A percentile compares a stretch with the other conserved stretches of the same genome.
These are phyloP conservation scores for Phragmites australis DNA, from an alignment of 176 grass and related monocot genomes.

Conservation along the genomic window DNA sequence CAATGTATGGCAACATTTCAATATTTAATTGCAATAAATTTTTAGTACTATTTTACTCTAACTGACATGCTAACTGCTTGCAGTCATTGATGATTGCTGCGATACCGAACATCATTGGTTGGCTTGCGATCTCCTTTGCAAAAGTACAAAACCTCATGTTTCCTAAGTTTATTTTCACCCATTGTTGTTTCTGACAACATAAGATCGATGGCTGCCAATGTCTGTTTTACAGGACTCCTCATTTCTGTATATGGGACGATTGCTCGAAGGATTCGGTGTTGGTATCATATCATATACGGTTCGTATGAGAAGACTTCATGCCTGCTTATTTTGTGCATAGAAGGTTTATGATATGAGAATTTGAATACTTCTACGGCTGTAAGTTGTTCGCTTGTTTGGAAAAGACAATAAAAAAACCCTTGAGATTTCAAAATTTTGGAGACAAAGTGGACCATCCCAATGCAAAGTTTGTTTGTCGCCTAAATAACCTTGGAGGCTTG, in stretches of 20 bases:
- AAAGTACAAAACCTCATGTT: constrained; percentile 46
- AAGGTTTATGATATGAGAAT: neutral
- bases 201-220: neutral
- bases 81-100: constrained; percentile 97
- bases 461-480: neutral
- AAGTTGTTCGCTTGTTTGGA: neutral
- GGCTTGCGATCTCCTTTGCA: constrained; percentile 93
- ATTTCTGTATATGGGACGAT: constrained; percentile 90
- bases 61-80: neutral
- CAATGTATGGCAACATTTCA: neutral
- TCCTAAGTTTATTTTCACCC: neutral
- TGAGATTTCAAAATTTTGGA: neutral
- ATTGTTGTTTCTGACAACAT: neutral
- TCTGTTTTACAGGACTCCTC: constrained; percentile 66
- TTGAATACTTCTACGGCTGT: constrained; percentile 25
- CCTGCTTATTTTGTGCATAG: neutral
- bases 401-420: neutral
- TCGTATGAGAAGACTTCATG: neutral
- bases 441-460: neutral
- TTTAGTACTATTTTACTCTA: neutral
- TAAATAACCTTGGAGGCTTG: constrained; percentile 8
- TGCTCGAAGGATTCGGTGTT: constrained; percentile 93
- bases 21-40: neutral
- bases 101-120: constrained; percentile 90
- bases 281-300: constrained; percentile 91